phyloP scores from a whole-genome alignment of 2,329 filamentous ascomycete species.

The Juglanconis juglandina region DNA sequence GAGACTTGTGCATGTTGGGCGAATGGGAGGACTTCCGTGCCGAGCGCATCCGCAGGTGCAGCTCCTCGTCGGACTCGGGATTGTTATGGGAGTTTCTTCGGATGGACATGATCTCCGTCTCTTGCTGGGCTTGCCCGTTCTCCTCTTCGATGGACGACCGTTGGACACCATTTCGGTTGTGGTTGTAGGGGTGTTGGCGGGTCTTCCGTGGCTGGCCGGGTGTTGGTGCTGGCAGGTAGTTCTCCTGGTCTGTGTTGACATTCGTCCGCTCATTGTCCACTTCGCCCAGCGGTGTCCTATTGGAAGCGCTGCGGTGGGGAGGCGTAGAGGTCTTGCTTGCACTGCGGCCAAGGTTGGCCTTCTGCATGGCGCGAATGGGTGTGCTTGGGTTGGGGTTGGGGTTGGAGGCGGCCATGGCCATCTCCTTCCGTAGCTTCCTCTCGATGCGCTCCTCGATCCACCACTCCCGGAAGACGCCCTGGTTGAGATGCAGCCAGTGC shows the following conservation, averaged over 20 bases:
- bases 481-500: slow-evolving; percentile 97
- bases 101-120: slow-evolving; percentile 59
- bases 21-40: slow-evolving; percentile 64
- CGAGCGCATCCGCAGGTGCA: slow-evolving; percentile 70
- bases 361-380: slow-evolving; percentile 59
- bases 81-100: slow-evolving; percentile 55
- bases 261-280: slow-evolving; percentile 76
- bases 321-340: slow-evolving; percentile 76
- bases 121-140: slow-evolving; percentile 50
- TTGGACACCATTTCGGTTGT: slow-evolving; percentile 45
- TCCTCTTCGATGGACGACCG: slow-evolving; percentile 45
- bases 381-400: slow-evolving; percentile 53
- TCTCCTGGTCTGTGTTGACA: slow-evolving; percentile 66
- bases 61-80: slow-evolving; percentile 77
- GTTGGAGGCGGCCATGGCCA: slow-evolving; percentile 38
- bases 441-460: slow-evolving; percentile 88
- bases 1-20: slow-evolving; percentile 58
- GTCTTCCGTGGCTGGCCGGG: slow-evolving; percentile 94
- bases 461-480: slow-evolving; percentile 97
- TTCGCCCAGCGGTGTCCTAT: slow-evolving; percentile 85
- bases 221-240: slow-evolving; percentile 90
- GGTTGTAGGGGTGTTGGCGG: slow-evolving; percentile 70
- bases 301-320: slow-evolving; percentile 71
- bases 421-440: slow-evolving; percentile 59
- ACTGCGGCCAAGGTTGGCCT: slow-evolving; percentile 53